Conservation (phyloP, 2,329 filamentous ascomycete species). For the Stenocarpella maydis region DNA sequence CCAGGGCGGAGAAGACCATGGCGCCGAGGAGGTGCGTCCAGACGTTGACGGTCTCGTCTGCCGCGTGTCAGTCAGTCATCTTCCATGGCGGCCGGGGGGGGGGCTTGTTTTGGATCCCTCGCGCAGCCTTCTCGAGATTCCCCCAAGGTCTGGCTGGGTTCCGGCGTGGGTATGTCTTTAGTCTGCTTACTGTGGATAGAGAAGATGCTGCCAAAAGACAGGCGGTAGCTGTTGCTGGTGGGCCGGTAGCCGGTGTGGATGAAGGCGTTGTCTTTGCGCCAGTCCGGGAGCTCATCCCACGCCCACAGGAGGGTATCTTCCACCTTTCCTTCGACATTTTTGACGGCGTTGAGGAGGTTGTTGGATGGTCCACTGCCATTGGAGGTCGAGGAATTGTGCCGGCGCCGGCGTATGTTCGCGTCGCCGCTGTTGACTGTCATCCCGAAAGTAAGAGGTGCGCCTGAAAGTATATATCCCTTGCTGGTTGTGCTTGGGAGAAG, state of each 20-base stretch:
- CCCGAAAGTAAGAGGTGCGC: neutral
- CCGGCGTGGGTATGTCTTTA: neutral
- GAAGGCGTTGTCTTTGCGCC: constrained; percentile 68
- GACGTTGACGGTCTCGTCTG: constrained; percentile 67
- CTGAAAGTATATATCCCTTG: neutral
- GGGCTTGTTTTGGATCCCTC: neutral
- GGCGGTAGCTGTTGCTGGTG: constrained; percentile 56
- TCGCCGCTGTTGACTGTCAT: constrained; percentile 7
- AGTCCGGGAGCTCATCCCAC: constrained; percentile 66
- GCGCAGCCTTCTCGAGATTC: neutral
- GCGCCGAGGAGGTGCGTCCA: constrained; percentile 73
- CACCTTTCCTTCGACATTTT: constrained; percentile 50
- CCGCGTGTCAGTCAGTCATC: neutral
- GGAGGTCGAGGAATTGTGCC: constrained; percentile 1
- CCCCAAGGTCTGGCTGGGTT: neutral
- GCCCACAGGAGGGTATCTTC: constrained; percentile 54
- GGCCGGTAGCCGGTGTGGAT: constrained; percentile 63
- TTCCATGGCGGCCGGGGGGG: too few relatives aligned
- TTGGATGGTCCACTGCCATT: constrained; percentile 36
- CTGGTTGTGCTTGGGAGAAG: too few relatives aligned
- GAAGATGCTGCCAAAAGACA: constrained; percentile 57
- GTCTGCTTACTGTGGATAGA: constrained; percentile 54
- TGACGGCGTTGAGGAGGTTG: constrained; percentile 39
- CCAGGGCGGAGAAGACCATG: constrained; percentile 56
- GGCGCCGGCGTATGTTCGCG: constrained; percentile 26